These are phyloP conservation scores for Datisca glomerata DNA, from an alignment of 306 rosid genomes.

Conservation along the genomic window DNA sequence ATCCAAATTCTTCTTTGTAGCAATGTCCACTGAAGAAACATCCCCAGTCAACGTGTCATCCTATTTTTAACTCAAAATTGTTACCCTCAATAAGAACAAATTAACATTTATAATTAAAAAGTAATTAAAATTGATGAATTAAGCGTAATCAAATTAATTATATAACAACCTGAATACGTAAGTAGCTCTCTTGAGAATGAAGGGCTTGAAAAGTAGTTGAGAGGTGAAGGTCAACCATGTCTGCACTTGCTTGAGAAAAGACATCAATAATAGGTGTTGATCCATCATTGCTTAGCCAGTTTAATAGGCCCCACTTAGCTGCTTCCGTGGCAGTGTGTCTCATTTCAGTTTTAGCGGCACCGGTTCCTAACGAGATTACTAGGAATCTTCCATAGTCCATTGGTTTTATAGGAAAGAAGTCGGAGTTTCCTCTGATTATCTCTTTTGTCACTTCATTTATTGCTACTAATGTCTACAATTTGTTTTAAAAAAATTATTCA, in stretches of 20 bases:
- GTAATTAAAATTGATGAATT: not conserved
- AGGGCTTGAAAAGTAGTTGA: constrained; percentile 12
- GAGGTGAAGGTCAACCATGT: constrained; percentile 13
- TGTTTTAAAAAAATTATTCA: too few species aligned
- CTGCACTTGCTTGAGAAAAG: constrained; percentile 15
- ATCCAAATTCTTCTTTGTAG: too few species aligned
- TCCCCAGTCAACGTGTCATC: not conserved
- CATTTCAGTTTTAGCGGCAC: constrained; percentile 9
- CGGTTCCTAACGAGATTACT: constrained; percentile 25
- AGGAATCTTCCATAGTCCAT: constrained; percentile 16
- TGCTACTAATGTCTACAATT: constrained; percentile 18
- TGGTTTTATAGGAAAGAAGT: constrained; percentile 12
- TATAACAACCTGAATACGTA: constrained; percentile 14
- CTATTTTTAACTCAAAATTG: too few species aligned
- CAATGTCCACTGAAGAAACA: not conserved
- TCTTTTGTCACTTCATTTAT: constrained; percentile 15
- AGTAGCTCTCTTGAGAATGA: constrained; percentile 8
- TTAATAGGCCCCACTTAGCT: constrained; percentile 23
- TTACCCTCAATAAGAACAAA: too few species aligned
- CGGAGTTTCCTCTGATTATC: constrained; percentile 12
- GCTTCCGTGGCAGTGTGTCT: constrained; percentile 9
- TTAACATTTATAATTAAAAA: too few species aligned
- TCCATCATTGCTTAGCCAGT: constrained; percentile 11
- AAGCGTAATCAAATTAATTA: too few species aligned
- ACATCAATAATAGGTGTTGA: constrained; percentile 12